Percentiles rank a stretch among this genome's conserved stretches.
phyloP scores from a whole-genome alignment of 179 eudicot genomes.

The Carnegiea gigantea region DNA sequence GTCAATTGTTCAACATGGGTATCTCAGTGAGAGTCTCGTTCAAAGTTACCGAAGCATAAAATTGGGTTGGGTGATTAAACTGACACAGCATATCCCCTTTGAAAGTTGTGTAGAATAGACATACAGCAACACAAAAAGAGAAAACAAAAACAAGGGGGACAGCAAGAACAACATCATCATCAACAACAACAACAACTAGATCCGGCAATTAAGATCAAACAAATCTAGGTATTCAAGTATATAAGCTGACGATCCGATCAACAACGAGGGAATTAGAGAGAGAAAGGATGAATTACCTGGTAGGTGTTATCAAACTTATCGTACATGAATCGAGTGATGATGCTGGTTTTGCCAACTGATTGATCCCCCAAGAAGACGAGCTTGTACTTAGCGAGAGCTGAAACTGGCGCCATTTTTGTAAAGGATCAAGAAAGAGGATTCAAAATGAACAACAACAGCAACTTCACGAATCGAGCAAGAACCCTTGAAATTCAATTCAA shows the following conservation, averaged over 20 bases:
- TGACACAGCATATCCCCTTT: background rate
- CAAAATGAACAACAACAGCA: background rate
- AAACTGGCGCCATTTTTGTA: constrained; percentile 71
- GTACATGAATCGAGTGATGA: constrained; percentile 87
- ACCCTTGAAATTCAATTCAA: constrained; percentile 18
- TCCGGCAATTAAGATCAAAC: background rate
- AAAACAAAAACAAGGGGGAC: background rate
- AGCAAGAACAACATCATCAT: too few relatives aligned
- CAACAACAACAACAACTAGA: background rate
- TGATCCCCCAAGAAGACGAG: constrained; percentile 86
- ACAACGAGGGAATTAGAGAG: background rate
- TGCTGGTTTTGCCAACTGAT: constrained; percentile 83
- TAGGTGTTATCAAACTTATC: constrained; percentile 83
- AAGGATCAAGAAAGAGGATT: constrained; percentile 8
- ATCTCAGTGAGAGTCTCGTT: background rate
- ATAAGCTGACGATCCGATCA: constrained; percentile 13
- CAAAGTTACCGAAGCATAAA: background rate
- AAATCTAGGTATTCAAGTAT: constrained; percentile 1
- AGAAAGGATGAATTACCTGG: constrained; percentile 43
- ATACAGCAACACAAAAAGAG: background rate
- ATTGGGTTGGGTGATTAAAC: too few relatives aligned
- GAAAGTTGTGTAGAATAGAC: too few relatives aligned
- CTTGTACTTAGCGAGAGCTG: constrained; percentile 84
- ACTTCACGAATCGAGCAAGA: constrained; percentile 4
- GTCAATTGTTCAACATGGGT: background rate